These are phyloP conservation scores for Tremella mesenterica DNA, from an alignment of 768 basidiomycete species.

Conservation along the genomic window DNA sequence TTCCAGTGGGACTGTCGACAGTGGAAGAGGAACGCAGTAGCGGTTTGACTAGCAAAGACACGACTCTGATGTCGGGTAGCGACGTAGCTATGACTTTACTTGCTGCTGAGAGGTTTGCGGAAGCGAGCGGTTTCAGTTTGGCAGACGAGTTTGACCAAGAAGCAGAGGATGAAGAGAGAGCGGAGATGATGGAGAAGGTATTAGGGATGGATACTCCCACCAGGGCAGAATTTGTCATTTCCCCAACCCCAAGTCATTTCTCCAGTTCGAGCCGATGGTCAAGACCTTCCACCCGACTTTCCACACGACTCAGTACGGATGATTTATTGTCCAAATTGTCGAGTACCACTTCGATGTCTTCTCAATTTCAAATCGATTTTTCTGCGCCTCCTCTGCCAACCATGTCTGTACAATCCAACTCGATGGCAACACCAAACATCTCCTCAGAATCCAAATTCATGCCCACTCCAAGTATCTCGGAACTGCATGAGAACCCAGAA, in stretches of 20 bases:
- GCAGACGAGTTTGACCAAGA: neutral
- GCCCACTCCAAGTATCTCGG: too few species aligned
- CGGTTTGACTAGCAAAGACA: too few species aligned
- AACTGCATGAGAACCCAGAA: too few species aligned
- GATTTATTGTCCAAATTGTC: neutral
- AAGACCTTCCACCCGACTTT: neutral
- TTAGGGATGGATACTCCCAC: constrained; percentile 38
- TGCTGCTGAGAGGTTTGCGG: neutral
- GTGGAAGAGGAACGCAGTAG: neutral
- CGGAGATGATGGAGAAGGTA: constrained; percentile 34
- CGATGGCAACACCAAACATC: too few species aligned
- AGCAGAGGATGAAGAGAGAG: constrained; percentile 20
- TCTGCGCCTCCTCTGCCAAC: neutral
- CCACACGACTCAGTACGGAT: neutral
- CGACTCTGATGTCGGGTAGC: neutral
- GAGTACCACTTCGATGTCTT: neutral
- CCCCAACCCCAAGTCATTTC: constrained; percentile 14
- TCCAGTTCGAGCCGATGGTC: neutral
- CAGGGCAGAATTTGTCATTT: constrained; percentile 36
- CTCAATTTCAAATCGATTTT: neutral
- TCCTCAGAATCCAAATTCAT: neutral
- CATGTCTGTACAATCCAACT: neutral
- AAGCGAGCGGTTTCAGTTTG: neutral
- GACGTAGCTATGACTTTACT: neutral
- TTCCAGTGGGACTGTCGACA: neutral